Percentiles rank a stretch among this genome's conserved stretches.
These are phyloP conservation scores for Microthlaspi erraticum DNA, from an alignment of 345 rosid genomes.

Conservation along the genomic window DNA sequence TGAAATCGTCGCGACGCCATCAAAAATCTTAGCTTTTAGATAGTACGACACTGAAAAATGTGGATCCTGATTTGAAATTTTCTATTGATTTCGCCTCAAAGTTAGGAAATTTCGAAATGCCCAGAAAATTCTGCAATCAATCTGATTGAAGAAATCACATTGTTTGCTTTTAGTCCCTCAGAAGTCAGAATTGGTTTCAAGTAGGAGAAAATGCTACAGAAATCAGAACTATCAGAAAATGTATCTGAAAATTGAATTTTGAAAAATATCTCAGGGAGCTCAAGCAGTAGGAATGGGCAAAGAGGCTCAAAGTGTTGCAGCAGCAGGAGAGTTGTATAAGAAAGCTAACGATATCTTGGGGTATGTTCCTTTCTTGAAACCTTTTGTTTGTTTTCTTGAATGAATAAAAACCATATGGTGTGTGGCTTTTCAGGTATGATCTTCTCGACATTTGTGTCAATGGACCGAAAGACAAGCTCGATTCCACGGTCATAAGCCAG, in stretches of 20 bases:
- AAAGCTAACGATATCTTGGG: constrained; percentile 87
- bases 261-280: constrained; percentile 68
- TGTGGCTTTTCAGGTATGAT: constrained; percentile 67
- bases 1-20: background rate
- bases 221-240: too few species aligned
- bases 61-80: background rate
- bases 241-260: too few species aligned
- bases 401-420: constrained; percentile 21
- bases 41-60: constrained; percentile 22
- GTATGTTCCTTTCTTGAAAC: constrained; percentile 41
- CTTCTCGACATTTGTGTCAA: constrained; percentile 83
- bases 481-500: constrained; percentile 97
- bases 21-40: background rate
- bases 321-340: constrained; percentile 76
- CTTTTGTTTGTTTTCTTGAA: constrained; percentile 16
- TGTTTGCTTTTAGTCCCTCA: too few species aligned
- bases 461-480: constrained; percentile 97
- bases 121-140: background rate
- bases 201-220: too few species aligned
- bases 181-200: too few species aligned
- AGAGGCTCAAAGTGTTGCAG: constrained; percentile 76
- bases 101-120: background rate
- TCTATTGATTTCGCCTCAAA: background rate
- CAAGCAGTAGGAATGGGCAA: constrained; percentile 98
- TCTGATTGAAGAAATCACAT: too few species aligned